These are phyloP conservation scores for Samsoniella hepiali DNA, from an alignment of 2,329 filamentous ascomycete genomes.

Conservation along the genomic window DNA sequence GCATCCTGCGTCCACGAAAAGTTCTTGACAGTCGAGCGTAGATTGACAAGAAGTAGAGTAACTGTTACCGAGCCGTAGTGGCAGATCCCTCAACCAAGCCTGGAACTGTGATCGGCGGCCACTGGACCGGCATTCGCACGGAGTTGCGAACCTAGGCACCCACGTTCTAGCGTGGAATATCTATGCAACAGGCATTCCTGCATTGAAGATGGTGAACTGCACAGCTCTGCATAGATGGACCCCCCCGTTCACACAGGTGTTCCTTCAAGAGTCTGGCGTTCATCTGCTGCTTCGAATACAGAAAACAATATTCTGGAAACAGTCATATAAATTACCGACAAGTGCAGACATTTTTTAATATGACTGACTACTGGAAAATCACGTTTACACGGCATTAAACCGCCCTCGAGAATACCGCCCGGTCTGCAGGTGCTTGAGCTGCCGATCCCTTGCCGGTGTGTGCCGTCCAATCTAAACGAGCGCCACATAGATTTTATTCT, in stretches of 20 bases:
- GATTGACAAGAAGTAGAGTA: not conserved
- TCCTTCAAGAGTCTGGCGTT: too few species aligned
- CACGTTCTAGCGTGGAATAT: not conserved
- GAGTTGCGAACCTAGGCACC: not conserved
- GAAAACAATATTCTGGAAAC: too few species aligned
- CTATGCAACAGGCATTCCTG: too few species aligned
- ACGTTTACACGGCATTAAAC: not conserved
- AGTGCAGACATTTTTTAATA: too few species aligned
- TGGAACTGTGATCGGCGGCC: not conserved
- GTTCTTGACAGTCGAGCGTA: too few species aligned
- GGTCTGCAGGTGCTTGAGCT: not conserved
- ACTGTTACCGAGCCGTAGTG: not conserved
- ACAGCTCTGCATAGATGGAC: not conserved
- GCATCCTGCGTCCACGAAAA: too few species aligned
- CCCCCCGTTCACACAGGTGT: too few species aligned
- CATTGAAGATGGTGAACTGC: not conserved
- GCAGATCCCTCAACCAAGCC: not conserved
- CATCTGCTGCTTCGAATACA: too few species aligned
- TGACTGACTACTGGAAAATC: not conserved
- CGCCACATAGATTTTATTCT: not conserved
- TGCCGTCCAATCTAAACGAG: not conserved
- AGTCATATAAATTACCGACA: too few species aligned
- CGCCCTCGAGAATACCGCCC: not conserved
- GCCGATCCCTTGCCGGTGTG: not conserved
- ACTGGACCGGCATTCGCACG: constrained; percentile 4